Evolutionary conservation across 495 filamentous ascomycete species (phyloP).

Genomic region (Cercophora sp.): DNA sequence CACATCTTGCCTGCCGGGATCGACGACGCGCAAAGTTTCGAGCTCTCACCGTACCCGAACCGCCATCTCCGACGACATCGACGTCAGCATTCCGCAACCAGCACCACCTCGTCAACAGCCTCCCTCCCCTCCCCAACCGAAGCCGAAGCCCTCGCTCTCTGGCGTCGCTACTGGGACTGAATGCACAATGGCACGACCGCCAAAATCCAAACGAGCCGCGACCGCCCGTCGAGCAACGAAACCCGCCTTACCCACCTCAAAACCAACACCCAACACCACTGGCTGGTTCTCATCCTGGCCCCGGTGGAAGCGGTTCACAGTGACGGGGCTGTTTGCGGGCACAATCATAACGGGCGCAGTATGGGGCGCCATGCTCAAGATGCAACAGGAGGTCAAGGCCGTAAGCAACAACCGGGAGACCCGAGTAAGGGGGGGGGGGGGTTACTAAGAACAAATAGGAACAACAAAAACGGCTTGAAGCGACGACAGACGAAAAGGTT

Average conservation of each 20-base stretch:
- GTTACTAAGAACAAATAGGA: no score
- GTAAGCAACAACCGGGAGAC: slow-evolving; percentile 12
- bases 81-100: neutral
- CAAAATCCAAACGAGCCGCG: neutral
- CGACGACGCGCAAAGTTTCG: slow-evolving; percentile 3
- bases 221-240: neutral
- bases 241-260: neutral
- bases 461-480: slow-evolving; percentile 28
- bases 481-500: slow-evolving; percentile 33
- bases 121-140: neutral
- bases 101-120: neutral
- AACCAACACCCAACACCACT: no score
- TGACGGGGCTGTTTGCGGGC: slow-evolving; percentile 48
- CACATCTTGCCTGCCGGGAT: neutral
- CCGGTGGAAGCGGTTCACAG: slow-evolving; percentile 17
- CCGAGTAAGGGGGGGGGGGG: no score
- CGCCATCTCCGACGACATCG: neutral
- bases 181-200: neutral
- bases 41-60: slow-evolving; percentile 10
- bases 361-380: slow-evolving; percentile 59
- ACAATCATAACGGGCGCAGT: slow-evolving; percentile 47
- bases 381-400: slow-evolving; percentile 37
- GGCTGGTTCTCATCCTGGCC: slow-evolving; percentile 31
- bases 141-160: no score
- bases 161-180: slow-evolving; percentile 17